Evolutionary conservation across 495 filamentous ascomycete genomes (phyloP), one percentile per base, ranked within the genome.

Genomic region (Penicillium roqueforti): DNA sequence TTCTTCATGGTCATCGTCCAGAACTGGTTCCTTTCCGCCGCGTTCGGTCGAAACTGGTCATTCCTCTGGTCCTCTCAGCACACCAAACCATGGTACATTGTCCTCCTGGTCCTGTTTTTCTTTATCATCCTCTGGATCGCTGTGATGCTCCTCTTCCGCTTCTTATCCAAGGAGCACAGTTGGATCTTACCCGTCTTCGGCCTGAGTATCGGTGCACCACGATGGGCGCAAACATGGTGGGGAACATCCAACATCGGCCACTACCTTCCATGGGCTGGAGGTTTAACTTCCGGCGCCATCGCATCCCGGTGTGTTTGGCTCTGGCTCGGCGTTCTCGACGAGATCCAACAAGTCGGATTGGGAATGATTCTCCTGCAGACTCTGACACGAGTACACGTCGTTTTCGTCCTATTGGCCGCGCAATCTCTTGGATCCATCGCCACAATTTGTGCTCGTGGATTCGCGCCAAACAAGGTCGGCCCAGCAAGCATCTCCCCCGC

Each of bases 131-230:
- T 86, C 31, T 87, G 84, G 84, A 66, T 71, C 6, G 59, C 63
- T 4, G 44, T 77, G 0, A 75, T 86, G 25, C 61, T 57, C 22
- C 52, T 72, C 47, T 83, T 86, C 56, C 63, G 75, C 6, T 53
- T 63, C 52, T 64, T 81, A 3, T 77, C 76, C 11, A 78, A 76
- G 50, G 69, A 71, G 28, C 84, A 87, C 66, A 74, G 72, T 4
- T 87, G 84, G 84, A 76, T 86, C 59, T 61, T 87, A 22, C 84
- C 84, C 39, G 79, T 87, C 57, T 86, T 86, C 59, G 83, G 84
- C 29, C 76, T 86, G 51, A 82, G 82, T 34, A 75, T 87, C 13
- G 78, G 80, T 19, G 79, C 81, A 1, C 84, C 84, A 0, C 72
- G 83, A 40, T 87, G 84, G 83, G 76, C 75, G 25, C 84, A 87